These are phyloP conservation scores for Fusarium miscanthi DNA, from an alignment of 2,329 filamentous ascomycete species.

Conservation along the genomic window DNA sequence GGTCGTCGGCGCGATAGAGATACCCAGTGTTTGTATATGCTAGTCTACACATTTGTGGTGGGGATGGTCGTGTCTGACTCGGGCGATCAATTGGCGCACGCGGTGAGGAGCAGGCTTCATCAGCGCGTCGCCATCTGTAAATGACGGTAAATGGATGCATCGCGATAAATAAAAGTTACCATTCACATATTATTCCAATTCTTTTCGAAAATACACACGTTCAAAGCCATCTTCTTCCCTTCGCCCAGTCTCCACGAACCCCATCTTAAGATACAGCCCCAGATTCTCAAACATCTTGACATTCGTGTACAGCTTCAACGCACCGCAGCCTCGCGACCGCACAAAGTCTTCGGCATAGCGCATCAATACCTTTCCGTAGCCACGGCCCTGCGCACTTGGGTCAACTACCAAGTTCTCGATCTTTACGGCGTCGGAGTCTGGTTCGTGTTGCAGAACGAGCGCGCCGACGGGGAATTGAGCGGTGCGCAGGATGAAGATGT, in stretches of 20 bases:
- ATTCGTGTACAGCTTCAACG: constrained; percentile 49
- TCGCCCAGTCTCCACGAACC: constrained; percentile 49
- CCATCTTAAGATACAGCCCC: constrained; percentile 45
- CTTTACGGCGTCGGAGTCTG: constrained; percentile 31
- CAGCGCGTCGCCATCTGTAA: not conserved
- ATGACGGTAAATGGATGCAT: not conserved
- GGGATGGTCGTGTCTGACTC: not conserved
- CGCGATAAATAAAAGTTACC: not conserved
- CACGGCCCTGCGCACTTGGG: constrained; percentile 46
- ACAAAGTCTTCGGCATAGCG: constrained; percentile 48
- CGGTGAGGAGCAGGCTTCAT: not conserved
- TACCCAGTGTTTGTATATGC: not conserved
- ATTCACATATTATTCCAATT: constrained; percentile 43
- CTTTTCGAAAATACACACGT: constrained; percentile 51
- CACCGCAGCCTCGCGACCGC: constrained; percentile 30
- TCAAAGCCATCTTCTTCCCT: constrained; percentile 48
- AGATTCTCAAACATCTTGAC: constrained; percentile 52
- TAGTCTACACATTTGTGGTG: not conserved
- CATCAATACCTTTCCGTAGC: constrained; percentile 49
- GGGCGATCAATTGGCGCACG: not conserved
- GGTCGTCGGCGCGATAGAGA: not conserved
- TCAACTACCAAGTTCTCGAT: constrained; percentile 47
- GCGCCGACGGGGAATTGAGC: constrained; percentile 43
- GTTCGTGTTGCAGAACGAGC: constrained; percentile 40
- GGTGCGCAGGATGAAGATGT: constrained; percentile 41